A percentile compares a stretch with the other conserved stretches of the same genome.
Evolutionary conservation across 441 rosid genomes (phyloP).

Genomic region (Gossypium gossypioides): DNA sequence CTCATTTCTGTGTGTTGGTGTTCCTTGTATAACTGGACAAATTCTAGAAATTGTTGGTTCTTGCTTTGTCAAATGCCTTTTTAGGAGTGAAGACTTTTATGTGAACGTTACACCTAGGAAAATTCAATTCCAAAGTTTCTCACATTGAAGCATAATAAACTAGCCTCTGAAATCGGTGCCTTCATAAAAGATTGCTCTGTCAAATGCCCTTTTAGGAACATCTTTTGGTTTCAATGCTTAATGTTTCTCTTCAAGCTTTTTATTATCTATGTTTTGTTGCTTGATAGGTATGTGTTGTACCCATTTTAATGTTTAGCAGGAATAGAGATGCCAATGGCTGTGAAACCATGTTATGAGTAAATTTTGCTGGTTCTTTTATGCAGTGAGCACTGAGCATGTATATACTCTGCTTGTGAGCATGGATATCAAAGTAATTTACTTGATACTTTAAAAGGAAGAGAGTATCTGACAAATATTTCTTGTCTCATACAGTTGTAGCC

Average conservation of each 20-base stretch:
- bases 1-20: not conserved
- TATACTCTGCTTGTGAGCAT: not conserved
- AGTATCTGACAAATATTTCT: not conserved
- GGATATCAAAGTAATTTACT: not conserved
- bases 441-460: not conserved
- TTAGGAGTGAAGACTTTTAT: not conserved
- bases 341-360: not conserved
- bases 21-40: not conserved
- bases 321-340: not conserved
- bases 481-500: not conserved
- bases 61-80: not conserved
- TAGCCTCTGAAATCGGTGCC: constrained; percentile 8
- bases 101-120: not conserved
- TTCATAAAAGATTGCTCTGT: not conserved
- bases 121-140: constrained; percentile 3
- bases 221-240: not conserved
- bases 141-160: not conserved
- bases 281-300: not conserved
- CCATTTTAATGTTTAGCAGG: not conserved
- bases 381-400: not conserved
- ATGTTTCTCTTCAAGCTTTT: not conserved
- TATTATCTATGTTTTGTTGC: not conserved
- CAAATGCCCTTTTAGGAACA: not conserved
- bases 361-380: not conserved
- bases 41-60: constrained; percentile 5